Percentiles rank a stretch among this genome's conserved stretches.
Evolutionary conservation across 2,329 filamentous ascomycete species (phyloP).

Genomic region (Grosmannia huntii): DNA sequence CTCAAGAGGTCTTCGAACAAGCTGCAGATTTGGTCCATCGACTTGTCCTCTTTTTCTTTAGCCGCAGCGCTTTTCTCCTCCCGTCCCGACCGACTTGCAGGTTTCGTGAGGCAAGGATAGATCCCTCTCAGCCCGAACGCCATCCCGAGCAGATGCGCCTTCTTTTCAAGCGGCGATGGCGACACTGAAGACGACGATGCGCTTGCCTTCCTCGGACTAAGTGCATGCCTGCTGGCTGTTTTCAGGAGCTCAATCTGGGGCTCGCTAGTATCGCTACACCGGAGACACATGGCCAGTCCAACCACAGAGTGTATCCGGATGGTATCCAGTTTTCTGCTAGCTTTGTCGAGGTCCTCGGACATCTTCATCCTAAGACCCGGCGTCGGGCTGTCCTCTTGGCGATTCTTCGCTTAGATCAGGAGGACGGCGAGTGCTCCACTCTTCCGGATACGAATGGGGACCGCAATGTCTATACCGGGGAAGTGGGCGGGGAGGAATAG

Average conservation of each 20-base stretch:
- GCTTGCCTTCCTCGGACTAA: too few relatives aligned
- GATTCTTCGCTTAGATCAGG: not conserved
- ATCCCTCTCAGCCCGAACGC: not conserved
- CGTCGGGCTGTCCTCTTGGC: not conserved
- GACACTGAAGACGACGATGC: too few relatives aligned
- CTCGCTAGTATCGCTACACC: not conserved
- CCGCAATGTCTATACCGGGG: not conserved
- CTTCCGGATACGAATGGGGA: not conserved
- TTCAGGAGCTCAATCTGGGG: too few relatives aligned
- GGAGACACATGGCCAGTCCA: slow-evolving; percentile 1
- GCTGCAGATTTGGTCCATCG: not conserved
- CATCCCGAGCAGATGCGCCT: not conserved
- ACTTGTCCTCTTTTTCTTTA: not conserved
- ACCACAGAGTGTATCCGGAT: not conserved
- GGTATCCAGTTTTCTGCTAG: not conserved
- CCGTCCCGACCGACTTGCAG: not conserved
- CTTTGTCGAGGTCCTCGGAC: not conserved
- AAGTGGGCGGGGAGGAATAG: not conserved
- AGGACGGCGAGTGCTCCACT: not conserved
- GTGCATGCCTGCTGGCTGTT: too few relatives aligned
- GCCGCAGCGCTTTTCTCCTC: not conserved
- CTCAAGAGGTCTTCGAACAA: not conserved
- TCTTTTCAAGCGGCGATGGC: not conserved
- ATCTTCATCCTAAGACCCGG: not conserved
- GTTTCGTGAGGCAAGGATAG: not conserved